Base-by-base conservation (phyloP, 148 eudicot species). In the Fallopia convolvulus region DNA sequence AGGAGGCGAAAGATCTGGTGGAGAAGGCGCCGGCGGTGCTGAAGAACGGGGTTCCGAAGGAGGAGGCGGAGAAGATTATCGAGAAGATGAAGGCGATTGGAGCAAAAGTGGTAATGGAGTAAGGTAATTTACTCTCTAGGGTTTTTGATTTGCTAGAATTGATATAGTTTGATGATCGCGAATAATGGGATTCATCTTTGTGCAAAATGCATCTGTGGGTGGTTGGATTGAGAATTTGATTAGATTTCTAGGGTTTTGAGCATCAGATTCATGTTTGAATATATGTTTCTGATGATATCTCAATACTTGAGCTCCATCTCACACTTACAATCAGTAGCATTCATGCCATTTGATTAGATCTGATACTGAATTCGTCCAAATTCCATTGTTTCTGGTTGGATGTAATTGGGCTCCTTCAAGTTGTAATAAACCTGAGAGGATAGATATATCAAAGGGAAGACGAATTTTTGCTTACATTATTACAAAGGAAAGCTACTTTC, bases 1-100 rank as follows among this genome's bases (percentile, higher is more conserved):
- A 92, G 85, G 99, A 94, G 74, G 99, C 99, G 0, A 94, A 94
- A 52, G 99, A 92, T 33, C 80, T 94, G 84, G 99, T 94, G 76
- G 99, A 94, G 83, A 94, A 90, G 76, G 99, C 99, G 3, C 99
- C 99, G 1, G 84, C 90, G 0, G 85, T 92, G 81, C 84, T 94
- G 90, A 94, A 92, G 89, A 87, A 83, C 23, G 97, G 90, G 5
- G 97, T 94, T 18, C 30, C 89, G 10, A 94, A 94, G 78, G 99
- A 92, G 55, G 99, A 92, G 70, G 99, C 92, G 0, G 94, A 94
- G 78, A 90, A 92, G 91, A 90, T 94, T 65, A 83, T 92, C 41
- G 93, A 86, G 84, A 94, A 94, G 86, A 81, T 94, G 95, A 94
- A 92, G 86, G 91, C 73, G 32, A 55, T 89, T 77, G 98, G 98